Conservation (phyloP, 805 yeast species). For the Isabelozyma pseudorhagii region DNA sequence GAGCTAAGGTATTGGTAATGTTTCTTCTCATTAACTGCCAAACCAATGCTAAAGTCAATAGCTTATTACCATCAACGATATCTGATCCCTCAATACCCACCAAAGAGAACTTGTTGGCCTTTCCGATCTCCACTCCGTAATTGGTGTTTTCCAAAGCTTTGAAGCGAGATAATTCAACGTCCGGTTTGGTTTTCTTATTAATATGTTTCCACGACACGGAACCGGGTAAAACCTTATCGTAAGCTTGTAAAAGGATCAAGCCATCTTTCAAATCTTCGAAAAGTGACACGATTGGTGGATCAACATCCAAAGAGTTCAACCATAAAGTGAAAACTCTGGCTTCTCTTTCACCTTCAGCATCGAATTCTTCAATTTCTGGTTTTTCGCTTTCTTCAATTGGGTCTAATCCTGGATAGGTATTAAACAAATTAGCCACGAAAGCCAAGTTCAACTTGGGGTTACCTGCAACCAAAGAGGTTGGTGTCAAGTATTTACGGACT, state of each 20-base stretch:
- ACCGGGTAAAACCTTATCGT: slow-evolving; percentile 94
- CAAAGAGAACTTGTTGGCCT: slow-evolving; percentile 84
- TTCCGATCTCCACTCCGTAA: slow-evolving; percentile 96
- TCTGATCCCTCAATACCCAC: slow-evolving; percentile 99
- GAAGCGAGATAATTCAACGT: slow-evolving; percentile 78
- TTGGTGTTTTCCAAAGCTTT: slow-evolving; percentile 97
- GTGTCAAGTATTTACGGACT: slow-evolving; percentile 92
- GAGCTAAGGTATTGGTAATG: slow-evolving; percentile 77
- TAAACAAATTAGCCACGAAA: slow-evolving; percentile 94
- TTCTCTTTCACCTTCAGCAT: slow-evolving; percentile 99
- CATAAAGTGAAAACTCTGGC: slow-evolving; percentile 97
- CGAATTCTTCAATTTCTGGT: slow-evolving; percentile 95
- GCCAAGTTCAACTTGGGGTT: slow-evolving; percentile 96
- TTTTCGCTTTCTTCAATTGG: slow-evolving; percentile 90
- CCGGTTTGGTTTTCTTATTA: slow-evolving; percentile 78
- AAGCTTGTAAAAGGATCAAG: slow-evolving; percentile 82
- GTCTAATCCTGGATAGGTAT: slow-evolving; percentile 94
- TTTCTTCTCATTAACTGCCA: slow-evolving; percentile 99
- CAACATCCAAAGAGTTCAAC: slow-evolving; percentile 95
- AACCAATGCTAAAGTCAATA: slow-evolving; percentile 86
- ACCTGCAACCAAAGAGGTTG: slow-evolving; percentile 89
- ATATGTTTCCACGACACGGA: slow-evolving; percentile 75
- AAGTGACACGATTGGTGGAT: slow-evolving; percentile 86
- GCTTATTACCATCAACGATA: slow-evolving; percentile 87
- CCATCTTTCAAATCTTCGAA: slow-evolving; percentile 97